Evolutionary conservation across 352 stramenopile genomes (phyloP).

Genomic region (Pythium dissotocum): DNA sequence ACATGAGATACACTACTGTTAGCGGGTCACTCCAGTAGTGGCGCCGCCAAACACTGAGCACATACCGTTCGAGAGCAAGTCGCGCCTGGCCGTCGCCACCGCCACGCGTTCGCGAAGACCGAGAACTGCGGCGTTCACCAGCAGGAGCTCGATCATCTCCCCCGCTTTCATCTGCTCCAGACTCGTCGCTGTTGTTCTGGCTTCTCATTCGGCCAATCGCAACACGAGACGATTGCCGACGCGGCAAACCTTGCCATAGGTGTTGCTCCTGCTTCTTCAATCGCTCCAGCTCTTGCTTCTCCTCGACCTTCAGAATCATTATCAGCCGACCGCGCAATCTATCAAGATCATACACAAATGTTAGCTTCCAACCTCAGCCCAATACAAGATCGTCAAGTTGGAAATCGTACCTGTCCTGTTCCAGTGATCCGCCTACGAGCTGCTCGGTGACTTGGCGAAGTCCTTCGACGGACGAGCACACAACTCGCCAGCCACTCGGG

Average conservation of each 20-base stretch:
- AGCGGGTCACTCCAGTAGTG: background rate
- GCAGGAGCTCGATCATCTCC: background rate
- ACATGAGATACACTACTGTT: background rate
- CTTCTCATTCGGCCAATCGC: slow-evolving; percentile 76
- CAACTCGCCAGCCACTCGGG: slow-evolving; percentile 66
- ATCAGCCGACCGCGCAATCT: slow-evolving; percentile 74
- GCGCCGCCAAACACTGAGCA: background rate
- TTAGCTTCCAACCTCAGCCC: background rate
- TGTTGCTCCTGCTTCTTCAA: slow-evolving; percentile 69
- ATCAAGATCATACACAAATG: background rate
- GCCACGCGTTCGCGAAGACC: slow-evolving; percentile 8
- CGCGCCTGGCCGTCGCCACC: slow-evolving; percentile 42
- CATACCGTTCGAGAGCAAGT: slow-evolving; percentile 62
- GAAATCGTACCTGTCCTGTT: slow-evolving; percentile 59
- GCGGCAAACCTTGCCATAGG: slow-evolving; percentile 75
- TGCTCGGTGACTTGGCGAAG: slow-evolving; percentile 55
- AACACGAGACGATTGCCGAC: slow-evolving; percentile 80
- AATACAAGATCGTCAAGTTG: background rate
- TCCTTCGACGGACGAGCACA: slow-evolving; percentile 67
- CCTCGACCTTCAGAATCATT: slow-evolving; percentile 75
- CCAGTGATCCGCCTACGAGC: slow-evolving; percentile 63
- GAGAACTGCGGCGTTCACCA: background rate
- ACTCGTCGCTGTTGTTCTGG: slow-evolving; percentile 56
- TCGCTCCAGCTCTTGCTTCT: slow-evolving; percentile 64
- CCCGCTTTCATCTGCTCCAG: slow-evolving; percentile 38